Base-by-base conservation (phyloP, 1,284 basidiomycete species). In the Ustilago bromivora region DNA sequence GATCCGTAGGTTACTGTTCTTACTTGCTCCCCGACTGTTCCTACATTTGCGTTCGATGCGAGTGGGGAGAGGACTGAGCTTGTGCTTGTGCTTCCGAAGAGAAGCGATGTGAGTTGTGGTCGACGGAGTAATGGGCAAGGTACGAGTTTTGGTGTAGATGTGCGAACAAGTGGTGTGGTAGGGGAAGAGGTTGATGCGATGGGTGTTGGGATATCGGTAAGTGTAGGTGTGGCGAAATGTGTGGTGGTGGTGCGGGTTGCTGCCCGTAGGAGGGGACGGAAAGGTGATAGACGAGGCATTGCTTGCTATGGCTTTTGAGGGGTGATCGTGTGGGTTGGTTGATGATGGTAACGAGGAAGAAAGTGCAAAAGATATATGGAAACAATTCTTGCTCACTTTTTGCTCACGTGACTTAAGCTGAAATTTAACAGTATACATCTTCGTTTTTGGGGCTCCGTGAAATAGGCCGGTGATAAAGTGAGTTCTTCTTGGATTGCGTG, bases 1-100 rank as follows among this genome's bases (percentile, higher is more conserved):
- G 90, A 89, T 38, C 94, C 94, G 71, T 88, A 88, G 9, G 81
- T 85, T 12, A 70, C 75, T 13, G 32, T 59, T 13, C 77, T 49
- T 10, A 52, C 47, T 17, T 74, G 68, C 10, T 49, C 41, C 5
- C 23, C 28, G 43, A 19, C 15, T 51, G 34, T 8, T 31, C 10
- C 34, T 35, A 47, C 12, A 9, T 36, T 40, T 4, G 40, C 0
- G 5, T 34, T 19, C 2, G 43, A 1, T 34, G 55, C 9, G 2
- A 62, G 56, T 1, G 62, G 51, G 6, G 63, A 56, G 23, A 69
- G 71, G 17, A 59, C 43, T 8, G 58, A 13, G 23, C n/a, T 13
- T 19, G 71, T 35, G n/a, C 9, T 28, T 4, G 46, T 41, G 23
- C 23, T 3, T 28, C 3, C 35, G 36, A 1, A 28, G 11, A 11